Percentiles rank a stretch among this genome's conserved stretches.
phyloP scores from a whole-genome alignment of 495 filamentous ascomycete species.

The Hypoxylon fuscum region DNA sequence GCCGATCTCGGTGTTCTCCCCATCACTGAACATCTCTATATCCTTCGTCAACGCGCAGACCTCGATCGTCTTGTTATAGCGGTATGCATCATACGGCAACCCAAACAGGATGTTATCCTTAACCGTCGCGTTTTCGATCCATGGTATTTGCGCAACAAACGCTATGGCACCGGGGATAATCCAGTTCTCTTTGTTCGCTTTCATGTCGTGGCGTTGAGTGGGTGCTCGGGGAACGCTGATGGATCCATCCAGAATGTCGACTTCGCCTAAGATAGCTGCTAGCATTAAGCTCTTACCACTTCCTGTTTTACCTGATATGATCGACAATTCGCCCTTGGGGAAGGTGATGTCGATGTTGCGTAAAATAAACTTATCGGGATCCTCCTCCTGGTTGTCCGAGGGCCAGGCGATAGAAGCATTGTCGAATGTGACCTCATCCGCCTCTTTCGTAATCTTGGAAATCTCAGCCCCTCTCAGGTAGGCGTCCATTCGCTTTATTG shows the following conservation, averaged over 20 bases:
- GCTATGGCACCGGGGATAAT: slow-evolving; percentile 73
- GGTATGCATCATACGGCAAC: slow-evolving; percentile 68
- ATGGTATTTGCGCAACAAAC: slow-evolving; percentile 83
- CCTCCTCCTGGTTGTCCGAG: slow-evolving; percentile 56
- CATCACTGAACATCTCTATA: slow-evolving; percentile 75
- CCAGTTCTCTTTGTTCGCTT: slow-evolving; percentile 73
- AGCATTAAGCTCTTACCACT: slow-evolving; percentile 74
- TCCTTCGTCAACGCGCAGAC: slow-evolving; percentile 80
- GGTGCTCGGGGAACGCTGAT: slow-evolving; percentile 62
- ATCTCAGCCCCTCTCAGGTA: slow-evolving; percentile 77
- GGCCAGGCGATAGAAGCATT: slow-evolving; percentile 82
- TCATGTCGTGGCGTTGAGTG: slow-evolving; percentile 59
- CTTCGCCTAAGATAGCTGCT: slow-evolving; percentile 71
- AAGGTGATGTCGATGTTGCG: slow-evolving; percentile 70
- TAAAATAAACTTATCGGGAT: slow-evolving; percentile 68
- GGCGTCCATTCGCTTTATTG: slow-evolving; percentile 74
- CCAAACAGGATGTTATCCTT: slow-evolving; percentile 80
- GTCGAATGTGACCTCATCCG: slow-evolving; percentile 69
- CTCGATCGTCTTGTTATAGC: slow-evolving; percentile 71
- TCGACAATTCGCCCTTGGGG: slow-evolving; percentile 72
- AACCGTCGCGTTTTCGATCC: slow-evolving; percentile 86
- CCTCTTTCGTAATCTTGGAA: slow-evolving; percentile 60
- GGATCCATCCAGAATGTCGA: slow-evolving; percentile 62
- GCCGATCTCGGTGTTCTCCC: slow-evolving; percentile 80
- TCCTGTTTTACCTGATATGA: slow-evolving; percentile 74